Percentiles rank a stretch among this genome's conserved stretches.
These are phyloP conservation scores for Teunomyces lycoperdinae DNA, from an alignment of 805 yeast species.

Conservation along the genomic window DNA sequence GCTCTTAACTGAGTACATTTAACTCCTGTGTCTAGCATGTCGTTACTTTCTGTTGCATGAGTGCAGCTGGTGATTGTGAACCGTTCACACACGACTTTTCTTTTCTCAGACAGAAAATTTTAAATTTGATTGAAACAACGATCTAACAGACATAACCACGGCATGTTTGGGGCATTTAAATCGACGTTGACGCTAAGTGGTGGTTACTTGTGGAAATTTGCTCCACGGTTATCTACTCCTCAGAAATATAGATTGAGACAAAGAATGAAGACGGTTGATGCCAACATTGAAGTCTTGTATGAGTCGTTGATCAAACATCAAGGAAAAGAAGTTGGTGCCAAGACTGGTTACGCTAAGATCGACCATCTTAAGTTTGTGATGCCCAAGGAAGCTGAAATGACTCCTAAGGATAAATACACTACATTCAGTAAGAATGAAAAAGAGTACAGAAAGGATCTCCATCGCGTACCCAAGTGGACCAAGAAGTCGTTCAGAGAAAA, in stretches of 20 bases:
- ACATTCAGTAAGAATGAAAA: constrained; percentile 72
- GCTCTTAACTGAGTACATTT: too few species aligned
- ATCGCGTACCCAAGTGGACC: constrained; percentile 90
- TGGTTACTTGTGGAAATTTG: constrained; percentile 68
- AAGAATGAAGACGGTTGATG: constrained; percentile 79
- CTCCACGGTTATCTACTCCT: constrained; percentile 58
- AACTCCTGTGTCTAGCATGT: too few species aligned
- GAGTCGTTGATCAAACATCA: constrained; percentile 23
- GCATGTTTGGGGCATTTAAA: constrained; percentile 73
- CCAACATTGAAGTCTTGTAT: constrained; percentile 64
- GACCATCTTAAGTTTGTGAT: constrained; percentile 40
- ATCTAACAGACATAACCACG: not conserved
- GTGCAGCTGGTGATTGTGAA: not conserved
- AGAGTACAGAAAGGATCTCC: constrained; percentile 85
- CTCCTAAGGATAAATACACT: constrained; percentile 79
- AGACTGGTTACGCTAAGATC: constrained; percentile 36
- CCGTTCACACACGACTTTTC: not conserved
- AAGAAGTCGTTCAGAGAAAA: constrained; percentile 75
- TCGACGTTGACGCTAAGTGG: constrained; percentile 56
- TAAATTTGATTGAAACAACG: not conserved
- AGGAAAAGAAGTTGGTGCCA: constrained; percentile 23
- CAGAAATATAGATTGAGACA: constrained; percentile 85
- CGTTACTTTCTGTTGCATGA: too few species aligned
- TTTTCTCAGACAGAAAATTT: not conserved
- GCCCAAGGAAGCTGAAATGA: constrained; percentile 83